phyloP scores from a whole-genome alignment of 441 rosid species.

The Adansonia grandidieri region DNA sequence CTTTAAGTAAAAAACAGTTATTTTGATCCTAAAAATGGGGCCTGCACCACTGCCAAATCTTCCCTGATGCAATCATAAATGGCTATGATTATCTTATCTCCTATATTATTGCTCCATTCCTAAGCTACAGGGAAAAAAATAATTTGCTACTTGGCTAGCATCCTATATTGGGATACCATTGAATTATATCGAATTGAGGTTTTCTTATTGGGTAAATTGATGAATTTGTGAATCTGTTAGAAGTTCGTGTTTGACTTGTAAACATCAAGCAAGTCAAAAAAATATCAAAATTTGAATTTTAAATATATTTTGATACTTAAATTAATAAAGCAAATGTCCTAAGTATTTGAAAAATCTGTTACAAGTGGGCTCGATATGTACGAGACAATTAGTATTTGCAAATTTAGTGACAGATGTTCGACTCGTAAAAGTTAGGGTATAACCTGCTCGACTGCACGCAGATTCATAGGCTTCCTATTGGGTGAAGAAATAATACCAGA shows the following conservation, averaged over 20 bases:
- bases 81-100: conserved; percentile 7
- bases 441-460: background rate
- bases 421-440: background rate
- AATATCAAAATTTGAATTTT: too few relatives aligned
- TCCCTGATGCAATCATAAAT: background rate
- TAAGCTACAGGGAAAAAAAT: background rate
- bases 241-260: too few relatives aligned
- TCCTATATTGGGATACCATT: background rate
- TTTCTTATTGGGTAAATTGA: too few relatives aligned
- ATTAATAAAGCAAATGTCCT: too few relatives aligned
- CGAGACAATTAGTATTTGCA: too few relatives aligned
- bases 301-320: too few relatives aligned
- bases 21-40: background rate
- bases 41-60: conserved; percentile 10
- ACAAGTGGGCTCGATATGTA: too few relatives aligned
- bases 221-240: too few relatives aligned
- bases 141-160: background rate
- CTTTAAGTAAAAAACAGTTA: background rate
- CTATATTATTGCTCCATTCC: background rate
- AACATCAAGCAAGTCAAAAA: too few relatives aligned
- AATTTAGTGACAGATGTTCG: background rate
- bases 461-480: background rate
- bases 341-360: too few relatives aligned
- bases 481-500: background rate
- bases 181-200: background rate